Evolutionary conservation across 129 eudicot species (phyloP).

Genomic region (Centrapalus pauciflorus): DNA sequence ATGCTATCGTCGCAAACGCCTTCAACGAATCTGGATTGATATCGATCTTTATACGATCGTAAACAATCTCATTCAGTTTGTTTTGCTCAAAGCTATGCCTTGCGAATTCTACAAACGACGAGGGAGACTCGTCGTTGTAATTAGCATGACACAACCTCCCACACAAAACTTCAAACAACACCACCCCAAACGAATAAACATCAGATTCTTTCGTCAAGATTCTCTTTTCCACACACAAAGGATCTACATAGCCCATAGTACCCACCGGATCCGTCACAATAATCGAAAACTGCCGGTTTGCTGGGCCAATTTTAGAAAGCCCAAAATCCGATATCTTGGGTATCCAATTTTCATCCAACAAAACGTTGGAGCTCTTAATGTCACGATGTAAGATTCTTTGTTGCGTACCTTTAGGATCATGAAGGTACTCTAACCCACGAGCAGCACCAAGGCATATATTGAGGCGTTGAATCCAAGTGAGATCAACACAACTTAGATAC

Average conservation of each 20-base stretch:
- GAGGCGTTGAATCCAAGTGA: constrained; percentile 12
- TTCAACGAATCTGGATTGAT: constrained; percentile 1
- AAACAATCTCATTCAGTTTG: not conserved
- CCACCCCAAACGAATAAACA: constrained; percentile 17
- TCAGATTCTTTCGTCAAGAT: constrained; percentile 1
- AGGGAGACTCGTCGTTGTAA: too few species aligned
- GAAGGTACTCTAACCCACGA: constrained; percentile 4
- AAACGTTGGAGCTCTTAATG: constrained; percentile 8
- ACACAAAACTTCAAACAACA: constrained; percentile 11
- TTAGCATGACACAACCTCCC: constrained; percentile 11
- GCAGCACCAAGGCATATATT: constrained; percentile 7
- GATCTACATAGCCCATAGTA: not conserved
- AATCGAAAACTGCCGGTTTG: not conserved
- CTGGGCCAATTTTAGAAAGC: too few species aligned
- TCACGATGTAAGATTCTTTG: constrained; percentile 10
- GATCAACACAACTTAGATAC: not conserved
- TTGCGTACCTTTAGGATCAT: not conserved
- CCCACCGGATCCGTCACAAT: not conserved
- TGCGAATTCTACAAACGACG: not conserved
- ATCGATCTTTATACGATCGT: not conserved
- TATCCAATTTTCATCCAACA: not conserved
- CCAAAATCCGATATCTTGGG: too few species aligned
- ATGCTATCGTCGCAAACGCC: not conserved
- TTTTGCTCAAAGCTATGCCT: constrained; percentile 1
- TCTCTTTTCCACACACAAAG: not conserved